Conservation (phyloP, 805 yeast species). For the Candida germanica region DNA sequence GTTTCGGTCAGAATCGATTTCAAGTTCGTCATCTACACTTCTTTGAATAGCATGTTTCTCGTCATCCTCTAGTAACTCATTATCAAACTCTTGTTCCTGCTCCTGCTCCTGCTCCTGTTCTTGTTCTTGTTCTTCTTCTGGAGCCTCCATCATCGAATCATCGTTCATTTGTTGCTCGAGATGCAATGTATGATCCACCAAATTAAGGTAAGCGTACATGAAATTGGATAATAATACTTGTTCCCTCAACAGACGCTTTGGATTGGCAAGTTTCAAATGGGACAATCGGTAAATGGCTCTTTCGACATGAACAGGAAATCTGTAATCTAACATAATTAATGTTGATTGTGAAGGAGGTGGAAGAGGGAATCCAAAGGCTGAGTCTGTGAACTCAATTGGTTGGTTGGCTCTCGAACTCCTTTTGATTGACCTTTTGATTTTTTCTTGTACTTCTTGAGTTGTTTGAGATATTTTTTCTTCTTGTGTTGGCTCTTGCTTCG, state of each 20-base stretch:
- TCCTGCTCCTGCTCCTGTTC: no score
- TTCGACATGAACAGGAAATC: slow-evolving; percentile 94
- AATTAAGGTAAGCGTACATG: slow-evolving; percentile 94
- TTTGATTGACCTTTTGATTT: slow-evolving; percentile 39
- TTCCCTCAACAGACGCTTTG: slow-evolving; percentile 84
- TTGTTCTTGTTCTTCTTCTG: neutral
- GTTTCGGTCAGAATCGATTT: no score
- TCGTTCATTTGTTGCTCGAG: slow-evolving; percentile 54
- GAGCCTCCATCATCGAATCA: slow-evolving; percentile 1
- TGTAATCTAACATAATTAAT: slow-evolving; percentile 72
- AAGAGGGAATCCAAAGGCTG: slow-evolving; percentile 84
- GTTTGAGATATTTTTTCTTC: slow-evolving; percentile 25
- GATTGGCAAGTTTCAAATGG: slow-evolving; percentile 90
- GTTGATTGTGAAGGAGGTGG: slow-evolving; percentile 80
- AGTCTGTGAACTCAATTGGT: slow-evolving; percentile 56
- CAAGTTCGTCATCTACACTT: no score
- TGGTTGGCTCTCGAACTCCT: slow-evolving; percentile 43
- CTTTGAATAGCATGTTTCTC: no score
- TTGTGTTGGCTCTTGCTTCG: slow-evolving; percentile 11
- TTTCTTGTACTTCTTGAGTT: slow-evolving; percentile 42
- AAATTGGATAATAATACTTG: slow-evolving; percentile 92
- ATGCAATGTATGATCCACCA: slow-evolving; percentile 88
- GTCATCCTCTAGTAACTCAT: no score
- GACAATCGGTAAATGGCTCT: slow-evolving; percentile 91
- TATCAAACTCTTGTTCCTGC: no score